phyloP scores from a whole-genome alignment of 1,139 yeast genomes.

The Sugiyamaella grinbergsii region DNA sequence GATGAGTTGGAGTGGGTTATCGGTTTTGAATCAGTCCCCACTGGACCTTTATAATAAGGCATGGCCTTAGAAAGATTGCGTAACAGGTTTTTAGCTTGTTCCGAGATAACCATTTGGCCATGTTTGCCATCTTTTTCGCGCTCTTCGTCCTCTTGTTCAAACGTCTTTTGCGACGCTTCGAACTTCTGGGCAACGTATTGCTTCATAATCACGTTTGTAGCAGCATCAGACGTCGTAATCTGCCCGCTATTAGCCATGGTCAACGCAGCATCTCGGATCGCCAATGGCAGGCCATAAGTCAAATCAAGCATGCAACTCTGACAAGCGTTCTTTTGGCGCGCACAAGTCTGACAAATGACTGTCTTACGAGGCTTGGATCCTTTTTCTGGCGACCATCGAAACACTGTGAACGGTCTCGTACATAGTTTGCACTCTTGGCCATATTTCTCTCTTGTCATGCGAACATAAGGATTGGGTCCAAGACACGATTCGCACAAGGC shows the following conservation, averaged over 20 bases:
- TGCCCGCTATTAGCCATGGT: conserved; percentile 62
- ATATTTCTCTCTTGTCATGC: conserved; percentile 69
- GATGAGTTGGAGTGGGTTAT: not conserved
- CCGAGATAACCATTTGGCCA: conserved; percentile 26
- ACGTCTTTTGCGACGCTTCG: conserved; percentile 48
- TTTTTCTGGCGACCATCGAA: conserved; percentile 59
- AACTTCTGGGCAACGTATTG: conserved; percentile 55
- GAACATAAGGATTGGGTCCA: conserved; percentile 63
- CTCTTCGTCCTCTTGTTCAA: conserved; percentile 39
- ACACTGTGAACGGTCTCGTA: conserved; percentile 80
- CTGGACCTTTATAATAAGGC: conserved; percentile 32
- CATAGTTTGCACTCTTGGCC: conserved; percentile 74
- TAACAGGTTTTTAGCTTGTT: conserved; percentile 46
- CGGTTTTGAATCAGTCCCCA: conserved; percentile 4
- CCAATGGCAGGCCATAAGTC: conserved; percentile 74
- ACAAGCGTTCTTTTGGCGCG: conserved; percentile 78
- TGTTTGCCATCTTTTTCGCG: conserved; percentile 8
- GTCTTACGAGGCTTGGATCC: conserved; percentile 37
- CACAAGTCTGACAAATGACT: conserved; percentile 71
- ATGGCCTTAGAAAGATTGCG: conserved; percentile 47
- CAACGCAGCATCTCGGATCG: conserved; percentile 78
- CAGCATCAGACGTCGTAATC: conserved; percentile 40
- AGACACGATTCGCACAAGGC: conserved; percentile 73
- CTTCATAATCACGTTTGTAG: conserved; percentile 51
- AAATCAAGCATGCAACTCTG: conserved; percentile 85